Evolutionary conservation across 1,284 basidiomycete genomes (phyloP).

Genomic region (Apiotrichum akiyoshidainum): DNA sequence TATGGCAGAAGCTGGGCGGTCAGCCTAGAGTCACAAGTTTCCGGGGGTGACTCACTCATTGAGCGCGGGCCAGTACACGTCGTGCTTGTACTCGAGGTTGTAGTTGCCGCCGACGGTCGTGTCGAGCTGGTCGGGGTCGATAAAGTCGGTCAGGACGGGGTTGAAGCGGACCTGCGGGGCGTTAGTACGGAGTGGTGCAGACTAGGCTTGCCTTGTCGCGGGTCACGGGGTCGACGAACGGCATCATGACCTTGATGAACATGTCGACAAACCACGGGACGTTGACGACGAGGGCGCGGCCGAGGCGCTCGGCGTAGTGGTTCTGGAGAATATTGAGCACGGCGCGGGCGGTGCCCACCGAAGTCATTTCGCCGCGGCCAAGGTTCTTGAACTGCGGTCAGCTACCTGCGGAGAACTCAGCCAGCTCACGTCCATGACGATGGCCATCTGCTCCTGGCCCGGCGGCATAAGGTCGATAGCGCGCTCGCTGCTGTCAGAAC

Average conservation of each 20-base stretch:
- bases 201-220: conserved; percentile 61
- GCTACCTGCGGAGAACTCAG: too few species aligned
- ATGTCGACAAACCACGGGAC: conserved; percentile 73
- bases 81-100: conserved; percentile 70
- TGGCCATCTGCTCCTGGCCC: conserved; percentile 72
- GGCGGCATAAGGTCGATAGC: conserved; percentile 79
- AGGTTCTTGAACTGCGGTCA: neutral
- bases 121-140: conserved; percentile 74
- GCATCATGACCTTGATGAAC: conserved; percentile 80
- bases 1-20: conserved; percentile 7
- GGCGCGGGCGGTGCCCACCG: conserved; percentile 61
- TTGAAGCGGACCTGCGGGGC: conserved; percentile 76
- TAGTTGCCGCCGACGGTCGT: conserved; percentile 75
- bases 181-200: neutral
- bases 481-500: conserved; percentile 60
- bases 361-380: conserved; percentile 64
- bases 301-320: conserved; percentile 79
- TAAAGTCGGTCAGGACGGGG: conserved; percentile 69
- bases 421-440: conserved; percentile 63
- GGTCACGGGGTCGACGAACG: conserved; percentile 85
- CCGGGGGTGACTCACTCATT: conserved; percentile 51
- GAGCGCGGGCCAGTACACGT: conserved; percentile 73
- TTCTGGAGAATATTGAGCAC: conserved; percentile 78
- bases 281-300: conserved; percentile 80
- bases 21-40: conserved; percentile 1